Evolutionary conservation across 345 rosid genomes (phyloP).

Genomic region (Eucalyptus pauciflora): DNA sequence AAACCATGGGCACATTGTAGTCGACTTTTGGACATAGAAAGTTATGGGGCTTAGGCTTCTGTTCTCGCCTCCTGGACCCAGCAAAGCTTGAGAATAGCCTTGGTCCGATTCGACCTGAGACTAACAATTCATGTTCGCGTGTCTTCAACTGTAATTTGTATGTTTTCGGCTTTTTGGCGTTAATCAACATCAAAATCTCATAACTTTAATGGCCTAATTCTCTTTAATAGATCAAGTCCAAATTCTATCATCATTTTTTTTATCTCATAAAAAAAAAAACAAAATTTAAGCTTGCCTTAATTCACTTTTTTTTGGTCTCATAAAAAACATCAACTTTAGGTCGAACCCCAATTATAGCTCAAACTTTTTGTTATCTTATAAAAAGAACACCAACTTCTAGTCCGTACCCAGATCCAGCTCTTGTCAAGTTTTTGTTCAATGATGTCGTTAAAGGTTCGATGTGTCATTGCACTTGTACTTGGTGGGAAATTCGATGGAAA

Average conservation of each 20-base stretch:
- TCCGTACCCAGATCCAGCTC: rapidly evolving
- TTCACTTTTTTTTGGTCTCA: not conserved
- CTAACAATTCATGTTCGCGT: not conserved
- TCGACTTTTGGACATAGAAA: not conserved
- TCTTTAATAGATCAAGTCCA: no score
- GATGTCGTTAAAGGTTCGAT: not conserved
- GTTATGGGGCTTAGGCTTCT: not conserved
- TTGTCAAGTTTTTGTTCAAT: not conserved
- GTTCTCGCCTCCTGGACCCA: not conserved
- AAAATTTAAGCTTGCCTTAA: not conserved
- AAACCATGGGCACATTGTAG: not conserved
- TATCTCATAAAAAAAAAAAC: not conserved
- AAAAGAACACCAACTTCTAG: not conserved
- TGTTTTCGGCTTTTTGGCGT: not conserved
- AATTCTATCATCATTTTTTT: not conserved
- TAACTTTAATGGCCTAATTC: no score
- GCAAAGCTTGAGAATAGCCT: not conserved
- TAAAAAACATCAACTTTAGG: not conserved
- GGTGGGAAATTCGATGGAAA: rapidly evolving
- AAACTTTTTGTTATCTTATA: not conserved
- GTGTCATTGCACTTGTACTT: rapidly evolving
- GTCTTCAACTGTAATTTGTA: not conserved
- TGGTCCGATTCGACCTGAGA: not conserved
- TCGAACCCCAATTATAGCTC: not conserved
- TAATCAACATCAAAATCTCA: not conserved